Evolutionary conservation across 148 eudicot genomes (phyloP).

Genomic region (Simmondsia chinensis): DNA sequence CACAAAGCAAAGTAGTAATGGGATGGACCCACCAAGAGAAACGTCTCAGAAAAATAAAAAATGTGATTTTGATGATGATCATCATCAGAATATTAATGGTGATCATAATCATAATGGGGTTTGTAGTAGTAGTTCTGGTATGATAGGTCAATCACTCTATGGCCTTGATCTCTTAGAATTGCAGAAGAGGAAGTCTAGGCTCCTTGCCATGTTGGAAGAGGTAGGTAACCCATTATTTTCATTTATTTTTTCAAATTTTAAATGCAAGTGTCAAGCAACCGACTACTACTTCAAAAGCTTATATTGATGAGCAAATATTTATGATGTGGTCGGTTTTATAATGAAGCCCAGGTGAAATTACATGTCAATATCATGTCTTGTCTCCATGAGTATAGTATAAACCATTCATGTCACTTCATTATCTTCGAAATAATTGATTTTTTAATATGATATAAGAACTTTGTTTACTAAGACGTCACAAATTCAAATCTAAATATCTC

Average conservation of each 20-base stretch:
- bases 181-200: slow-evolving; percentile 70
- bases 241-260: background rate
- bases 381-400: too few relatives aligned
- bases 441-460: too few relatives aligned
- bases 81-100: background rate
- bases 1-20: slow-evolving; percentile 16
- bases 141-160: slow-evolving; percentile 33
- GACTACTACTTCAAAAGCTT: too few relatives aligned
- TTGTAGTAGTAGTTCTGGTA: slow-evolving; percentile 14
- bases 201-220: slow-evolving; percentile 88
- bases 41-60: slow-evolving; percentile 16
- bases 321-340: too few relatives aligned
- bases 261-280: background rate
- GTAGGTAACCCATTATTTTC: slow-evolving; percentile 17
- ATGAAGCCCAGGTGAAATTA: too few relatives aligned
- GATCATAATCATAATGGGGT: slow-evolving; percentile 12
- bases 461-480: too few relatives aligned
- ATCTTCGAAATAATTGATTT: too few relatives aligned
- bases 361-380: too few relatives aligned
- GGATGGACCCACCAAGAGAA: slow-evolving; percentile 17
- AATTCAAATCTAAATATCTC: too few relatives aligned
- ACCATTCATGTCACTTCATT: too few relatives aligned
- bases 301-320: too few relatives aligned
- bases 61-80: background rate
- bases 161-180: slow-evolving; percentile 58